Conservation (phyloP, 208 protist species). For the Trypanosoma melophagium region DNA sequence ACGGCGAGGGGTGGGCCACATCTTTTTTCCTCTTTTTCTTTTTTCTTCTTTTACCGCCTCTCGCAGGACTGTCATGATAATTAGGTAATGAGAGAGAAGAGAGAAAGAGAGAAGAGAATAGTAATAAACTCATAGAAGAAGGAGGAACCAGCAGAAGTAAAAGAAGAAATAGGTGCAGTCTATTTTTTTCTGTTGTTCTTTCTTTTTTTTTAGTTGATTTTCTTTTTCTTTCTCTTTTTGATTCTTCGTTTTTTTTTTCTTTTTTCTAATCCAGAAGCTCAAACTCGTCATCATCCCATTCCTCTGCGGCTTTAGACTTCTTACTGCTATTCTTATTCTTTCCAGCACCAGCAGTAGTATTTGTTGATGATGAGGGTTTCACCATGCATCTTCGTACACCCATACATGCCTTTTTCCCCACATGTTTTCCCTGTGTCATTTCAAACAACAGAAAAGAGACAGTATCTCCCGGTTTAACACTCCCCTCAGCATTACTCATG, state of each 20-base stretch:
- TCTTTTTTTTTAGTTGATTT: neutral
- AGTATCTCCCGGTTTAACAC: constrained; percentile 42
- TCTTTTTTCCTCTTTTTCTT: neutral
- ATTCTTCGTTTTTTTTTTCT: constrained; percentile 7
- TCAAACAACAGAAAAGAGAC: constrained; percentile 69
- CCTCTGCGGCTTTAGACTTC: neutral
- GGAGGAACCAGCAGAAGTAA: too few relatives aligned
- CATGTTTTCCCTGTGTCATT: constrained; percentile 56
- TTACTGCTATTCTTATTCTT: neutral
- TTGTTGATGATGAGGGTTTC: neutral
- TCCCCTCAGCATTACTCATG: constrained; percentile 32
- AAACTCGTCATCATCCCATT: constrained; percentile 38
- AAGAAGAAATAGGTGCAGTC: too few relatives aligned
- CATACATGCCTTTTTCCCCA: constrained; percentile 66
- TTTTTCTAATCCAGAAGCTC: constrained; percentile 37
- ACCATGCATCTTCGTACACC: constrained; percentile 30
- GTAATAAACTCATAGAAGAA: too few relatives aligned
- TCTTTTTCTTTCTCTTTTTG: constrained; percentile 8
- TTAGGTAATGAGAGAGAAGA: too few relatives aligned
- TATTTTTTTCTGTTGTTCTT: neutral
- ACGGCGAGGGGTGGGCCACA: neutral
- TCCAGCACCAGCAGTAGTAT: neutral
- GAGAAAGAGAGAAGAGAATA: too few relatives aligned
- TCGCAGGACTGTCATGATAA: too few relatives aligned
- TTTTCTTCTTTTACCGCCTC: neutral